Base-by-base conservation (phyloP, 176 grass and related monocot genomes). In the Phoenix roebelenii region DNA sequence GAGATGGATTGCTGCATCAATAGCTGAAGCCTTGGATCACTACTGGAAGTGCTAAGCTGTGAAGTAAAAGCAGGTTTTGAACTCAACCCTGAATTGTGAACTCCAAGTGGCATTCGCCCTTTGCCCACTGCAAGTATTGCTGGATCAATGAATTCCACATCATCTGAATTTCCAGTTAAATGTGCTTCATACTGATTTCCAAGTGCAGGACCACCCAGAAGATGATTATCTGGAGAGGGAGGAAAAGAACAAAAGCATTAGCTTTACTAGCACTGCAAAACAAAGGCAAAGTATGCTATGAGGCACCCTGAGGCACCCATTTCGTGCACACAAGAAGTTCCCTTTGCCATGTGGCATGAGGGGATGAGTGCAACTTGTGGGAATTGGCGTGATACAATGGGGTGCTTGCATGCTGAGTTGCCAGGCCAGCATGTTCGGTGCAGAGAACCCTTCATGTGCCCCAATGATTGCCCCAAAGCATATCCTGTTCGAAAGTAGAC, bases 111-210 rank as follows among this genome's bases (percentile, higher is more conserved):
- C 73, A 84, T 89, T 53, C 82, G 76, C 23, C 82, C 85, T 79
- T 95, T 95, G 82, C 79, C 90, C 54, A 95, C 90, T 52, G 85
- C 90, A 28, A 95, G 58, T 74, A 95, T 86, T 73, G 90, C 90
- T 67, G 90, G 90, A 80, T 95, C 90, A 30, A 86, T 76, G 72
- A 89, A 89, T 78, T 89, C 85, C 58, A 86, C 52, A 64, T 95
- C 90, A 75, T 67, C 67, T 48, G 79, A 39, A 71, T 81, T 84
- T 72, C 85, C 75, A 7, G 50, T 16, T 59, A 75, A 58, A 22
- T 85, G 76, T 70, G 78, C 44, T 80, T 85, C 75, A 72, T 80
- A 76, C 48, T 75, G 79, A 79, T 77, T 85, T 71, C 69, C 59
- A 63, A 60, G 65, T 63, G 69, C 61, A 81, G 62, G 52, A 75